Conservation (phyloP, 1,284 basidiomycete species). For the Xerocomus tenax region DNA sequence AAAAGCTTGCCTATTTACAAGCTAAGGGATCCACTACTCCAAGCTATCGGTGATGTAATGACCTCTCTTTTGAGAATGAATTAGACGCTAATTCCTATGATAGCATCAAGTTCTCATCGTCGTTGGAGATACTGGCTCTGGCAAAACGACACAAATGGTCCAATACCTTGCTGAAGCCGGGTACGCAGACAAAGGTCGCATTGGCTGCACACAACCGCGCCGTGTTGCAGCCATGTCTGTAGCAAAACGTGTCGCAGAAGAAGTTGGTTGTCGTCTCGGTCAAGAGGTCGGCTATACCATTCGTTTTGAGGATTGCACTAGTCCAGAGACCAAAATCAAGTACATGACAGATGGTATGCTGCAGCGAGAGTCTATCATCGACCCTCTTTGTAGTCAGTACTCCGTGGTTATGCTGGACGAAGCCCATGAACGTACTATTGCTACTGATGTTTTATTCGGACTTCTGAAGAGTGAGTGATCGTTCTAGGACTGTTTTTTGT, state of each 20-base stretch:
- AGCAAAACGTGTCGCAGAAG: conserved; percentile 95
- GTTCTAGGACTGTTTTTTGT: neutral
- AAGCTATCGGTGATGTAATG: conserved; percentile 81
- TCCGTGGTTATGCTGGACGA: conserved; percentile 98
- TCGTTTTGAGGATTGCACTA: conserved; percentile 98
- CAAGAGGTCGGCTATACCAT: conserved; percentile 98
- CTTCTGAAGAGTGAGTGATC: conserved; percentile 79
- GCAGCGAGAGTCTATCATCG: conserved; percentile 91
- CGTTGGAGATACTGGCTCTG: conserved; percentile 90
- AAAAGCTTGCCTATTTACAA: conserved; percentile 92
- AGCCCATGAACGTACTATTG: conserved; percentile 96
- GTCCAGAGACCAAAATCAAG: conserved; percentile 96
- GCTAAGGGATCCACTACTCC: conserved; percentile 82
- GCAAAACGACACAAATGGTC: conserved; percentile 91
- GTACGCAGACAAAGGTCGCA: conserved; percentile 77
- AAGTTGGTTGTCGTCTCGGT: conserved; percentile 92
- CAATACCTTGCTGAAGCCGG: conserved; percentile 89
- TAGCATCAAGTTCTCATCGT: conserved; percentile 93
- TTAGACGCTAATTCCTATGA: conserved; percentile 21
- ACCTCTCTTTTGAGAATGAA: conserved; percentile 15
- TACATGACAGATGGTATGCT: conserved; percentile 99
- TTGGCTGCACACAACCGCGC: conserved; percentile 96
- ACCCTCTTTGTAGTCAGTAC: conserved; percentile 87
- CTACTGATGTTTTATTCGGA: conserved; percentile 96
- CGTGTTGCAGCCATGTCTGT: conserved; percentile 99